Conservation (phyloP, 495 filamentous ascomycete species). For the Schizothecium vesticola region DNA sequence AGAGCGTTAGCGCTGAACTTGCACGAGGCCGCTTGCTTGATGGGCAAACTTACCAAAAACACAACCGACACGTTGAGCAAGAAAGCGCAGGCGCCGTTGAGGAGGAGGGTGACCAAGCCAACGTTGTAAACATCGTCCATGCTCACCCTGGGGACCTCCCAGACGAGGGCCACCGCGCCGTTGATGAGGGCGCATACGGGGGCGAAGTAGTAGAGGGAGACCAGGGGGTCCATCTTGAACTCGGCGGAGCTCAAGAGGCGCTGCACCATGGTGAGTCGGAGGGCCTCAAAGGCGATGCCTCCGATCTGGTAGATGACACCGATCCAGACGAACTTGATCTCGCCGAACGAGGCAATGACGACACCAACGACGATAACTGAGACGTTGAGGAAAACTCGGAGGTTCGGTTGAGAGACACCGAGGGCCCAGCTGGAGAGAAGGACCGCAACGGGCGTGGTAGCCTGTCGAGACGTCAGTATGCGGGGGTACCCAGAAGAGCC, state of each 20-base stretch:
- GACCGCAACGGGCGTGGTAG: conserved; percentile 85
- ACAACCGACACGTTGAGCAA: conserved; percentile 89
- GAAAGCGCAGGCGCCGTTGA: conserved; percentile 81
- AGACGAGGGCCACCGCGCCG: conserved; percentile 66
- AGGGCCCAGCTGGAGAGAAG: conserved; percentile 79
- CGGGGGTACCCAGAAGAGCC: background rate
- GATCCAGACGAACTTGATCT: conserved; percentile 83
- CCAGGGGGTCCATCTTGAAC: conserved; percentile 96
- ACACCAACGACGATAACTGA: conserved; percentile 86
- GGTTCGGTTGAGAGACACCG: conserved; percentile 68
- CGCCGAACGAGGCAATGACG: conserved; percentile 81
- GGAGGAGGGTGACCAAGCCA: conserved; percentile 66
- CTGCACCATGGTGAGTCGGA: conserved; percentile 88
- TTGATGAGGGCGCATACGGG: conserved; percentile 92
- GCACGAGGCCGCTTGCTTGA: too few relatives aligned
- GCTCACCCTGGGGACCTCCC: conserved; percentile 66
- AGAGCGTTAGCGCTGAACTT: background rate
- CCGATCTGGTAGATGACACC: conserved; percentile 82
- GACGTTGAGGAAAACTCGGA: conserved; percentile 79
- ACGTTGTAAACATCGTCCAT: conserved; percentile 70
- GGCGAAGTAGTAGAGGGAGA: conserved; percentile 95
- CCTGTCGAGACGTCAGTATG: conserved; percentile 42
- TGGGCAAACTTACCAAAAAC: conserved; percentile 67
- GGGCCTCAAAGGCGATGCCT: conserved; percentile 84
- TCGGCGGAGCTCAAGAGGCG: conserved; percentile 80